Evolutionary conservation across 1,284 basidiomycete species (phyloP).

Genomic region (Grifola frondosa): DNA sequence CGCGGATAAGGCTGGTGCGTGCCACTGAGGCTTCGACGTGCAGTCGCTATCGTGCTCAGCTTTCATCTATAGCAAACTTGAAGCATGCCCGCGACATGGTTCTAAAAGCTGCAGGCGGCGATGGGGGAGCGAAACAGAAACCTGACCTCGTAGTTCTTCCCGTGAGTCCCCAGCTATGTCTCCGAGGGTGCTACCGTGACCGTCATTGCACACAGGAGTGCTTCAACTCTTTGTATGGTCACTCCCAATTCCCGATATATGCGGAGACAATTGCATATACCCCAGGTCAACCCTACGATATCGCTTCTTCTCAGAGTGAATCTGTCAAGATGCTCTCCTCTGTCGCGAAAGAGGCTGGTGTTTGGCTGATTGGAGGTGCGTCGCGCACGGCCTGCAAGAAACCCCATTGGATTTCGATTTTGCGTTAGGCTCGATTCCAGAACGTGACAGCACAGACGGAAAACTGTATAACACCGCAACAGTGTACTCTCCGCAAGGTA

Average conservation of each 20-base stretch:
- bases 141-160: conserved; percentile 89
- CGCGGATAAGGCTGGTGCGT: conserved; percentile 55
- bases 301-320: conserved; percentile 63
- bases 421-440: conserved; percentile 81
- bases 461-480: conserved; percentile 92
- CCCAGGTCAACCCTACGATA: conserved; percentile 56
- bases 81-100: conserved; percentile 81
- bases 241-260: conserved; percentile 80
- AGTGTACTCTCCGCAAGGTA: conserved; percentile 86
- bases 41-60: background rate
- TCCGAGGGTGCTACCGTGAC: background rate
- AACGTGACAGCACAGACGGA: conserved; percentile 62
- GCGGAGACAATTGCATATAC: conserved; percentile 77
- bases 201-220: conserved; percentile 65
- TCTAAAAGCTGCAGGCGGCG: conserved; percentile 58
- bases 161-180: conserved; percentile 43
- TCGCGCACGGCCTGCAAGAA: background rate
- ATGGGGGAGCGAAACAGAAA: conserved; percentile 42
- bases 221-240: conserved; percentile 97
- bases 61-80: conserved; percentile 54
- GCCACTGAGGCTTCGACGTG: background rate
- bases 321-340: conserved; percentile 82
- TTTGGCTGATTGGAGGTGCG: conserved; percentile 91
- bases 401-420: background rate
- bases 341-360: conserved; percentile 77